A percentile compares a stretch with the other conserved stretches of the same genome.
These are phyloP conservation scores for Globisporangium radiosum DNA, from an alignment of 352 stramenopile genomes.

Conservation along the genomic window DNA sequence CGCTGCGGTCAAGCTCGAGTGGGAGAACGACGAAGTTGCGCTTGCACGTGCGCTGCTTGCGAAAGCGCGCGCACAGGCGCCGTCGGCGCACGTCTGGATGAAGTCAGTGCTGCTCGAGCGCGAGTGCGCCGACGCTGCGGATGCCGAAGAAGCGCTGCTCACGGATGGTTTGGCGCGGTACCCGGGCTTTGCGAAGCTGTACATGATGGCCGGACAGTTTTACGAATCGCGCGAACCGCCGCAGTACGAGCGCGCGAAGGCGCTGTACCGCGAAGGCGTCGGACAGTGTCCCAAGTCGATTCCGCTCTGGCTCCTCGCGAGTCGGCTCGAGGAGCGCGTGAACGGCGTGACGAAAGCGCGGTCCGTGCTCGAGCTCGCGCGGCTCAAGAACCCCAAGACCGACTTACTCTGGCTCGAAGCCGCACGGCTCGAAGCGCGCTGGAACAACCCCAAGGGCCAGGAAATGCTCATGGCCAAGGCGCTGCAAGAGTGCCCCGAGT, in stretches of 20 bases:
- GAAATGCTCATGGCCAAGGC: constrained; percentile 96
- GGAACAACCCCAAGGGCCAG: constrained; percentile 91
- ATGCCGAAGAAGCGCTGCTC: constrained; percentile 83
- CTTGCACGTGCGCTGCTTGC: constrained; percentile 80
- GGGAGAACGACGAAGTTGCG: constrained; percentile 97
- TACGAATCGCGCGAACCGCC: constrained; percentile 58
- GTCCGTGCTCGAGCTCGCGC: constrained; percentile 94
- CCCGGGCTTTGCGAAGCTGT: constrained; percentile 92
- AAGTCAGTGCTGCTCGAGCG: constrained; percentile 97
- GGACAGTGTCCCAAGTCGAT: constrained; percentile 90
- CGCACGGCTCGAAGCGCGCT: constrained; percentile 90
- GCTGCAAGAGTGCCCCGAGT: constrained; percentile 95
- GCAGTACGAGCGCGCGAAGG: constrained; percentile 74
- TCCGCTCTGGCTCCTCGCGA: constrained; percentile 93
- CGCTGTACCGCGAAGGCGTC: constrained; percentile 91
- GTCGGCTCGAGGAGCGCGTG: constrained; percentile 89
- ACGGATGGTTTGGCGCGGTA: constrained; percentile 89
- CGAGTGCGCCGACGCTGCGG: constrained; percentile 57
- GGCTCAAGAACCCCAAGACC: constrained; percentile 94
- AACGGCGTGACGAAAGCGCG: constrained; percentile 93
- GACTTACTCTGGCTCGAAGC: constrained; percentile 95
- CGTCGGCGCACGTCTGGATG: constrained; percentile 94
- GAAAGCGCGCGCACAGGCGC: constrained; percentile 74
- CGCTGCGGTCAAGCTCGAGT: constrained; percentile 98
- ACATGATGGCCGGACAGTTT: constrained; percentile 98